phyloP scores from a whole-genome alignment of 306 rosid species.

The Quercus aquifolioides region DNA sequence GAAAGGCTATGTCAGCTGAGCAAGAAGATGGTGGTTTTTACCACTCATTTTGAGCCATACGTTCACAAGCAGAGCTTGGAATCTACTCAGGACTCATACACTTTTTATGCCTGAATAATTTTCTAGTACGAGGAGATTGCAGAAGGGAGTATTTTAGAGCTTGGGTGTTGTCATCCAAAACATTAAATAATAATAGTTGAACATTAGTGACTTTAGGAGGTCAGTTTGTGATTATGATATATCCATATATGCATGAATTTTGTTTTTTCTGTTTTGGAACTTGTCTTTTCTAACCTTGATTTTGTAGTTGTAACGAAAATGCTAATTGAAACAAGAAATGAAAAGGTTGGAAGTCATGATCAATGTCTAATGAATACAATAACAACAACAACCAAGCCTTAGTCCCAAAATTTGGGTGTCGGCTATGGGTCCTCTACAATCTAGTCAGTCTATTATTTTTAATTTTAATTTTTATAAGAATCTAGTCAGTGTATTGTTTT shows the following conservation, averaged over 20 bases:
- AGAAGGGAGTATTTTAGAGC: neutral
- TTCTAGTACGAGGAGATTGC: neutral
- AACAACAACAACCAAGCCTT: no score
- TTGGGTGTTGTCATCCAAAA: neutral
- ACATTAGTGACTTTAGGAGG: neutral
- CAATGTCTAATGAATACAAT: neutral
- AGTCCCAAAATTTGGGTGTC: no score
- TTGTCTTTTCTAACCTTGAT: neutral
- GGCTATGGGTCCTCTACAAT: no score
- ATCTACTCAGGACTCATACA: neutral
- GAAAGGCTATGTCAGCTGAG: neutral
- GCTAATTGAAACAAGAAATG: neutral
- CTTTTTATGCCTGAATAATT: neutral
- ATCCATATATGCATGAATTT: neutral
- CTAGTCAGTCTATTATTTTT: no score
- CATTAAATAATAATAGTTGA: neutral
- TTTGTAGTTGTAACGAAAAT: neutral
- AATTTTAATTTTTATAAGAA: no score
- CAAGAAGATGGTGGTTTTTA: neutral
- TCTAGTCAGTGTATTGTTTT: no score
- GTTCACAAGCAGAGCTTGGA: neutral
- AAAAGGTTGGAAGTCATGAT: neutral
- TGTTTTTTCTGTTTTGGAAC: neutral
- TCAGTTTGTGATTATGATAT: neutral
- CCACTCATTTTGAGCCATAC: neutral